Percentiles rank a stretch among this genome's conserved stretches.
Conservation (phyloP, 768 basidiomycete species). For the Pisolithus albus region DNA sequence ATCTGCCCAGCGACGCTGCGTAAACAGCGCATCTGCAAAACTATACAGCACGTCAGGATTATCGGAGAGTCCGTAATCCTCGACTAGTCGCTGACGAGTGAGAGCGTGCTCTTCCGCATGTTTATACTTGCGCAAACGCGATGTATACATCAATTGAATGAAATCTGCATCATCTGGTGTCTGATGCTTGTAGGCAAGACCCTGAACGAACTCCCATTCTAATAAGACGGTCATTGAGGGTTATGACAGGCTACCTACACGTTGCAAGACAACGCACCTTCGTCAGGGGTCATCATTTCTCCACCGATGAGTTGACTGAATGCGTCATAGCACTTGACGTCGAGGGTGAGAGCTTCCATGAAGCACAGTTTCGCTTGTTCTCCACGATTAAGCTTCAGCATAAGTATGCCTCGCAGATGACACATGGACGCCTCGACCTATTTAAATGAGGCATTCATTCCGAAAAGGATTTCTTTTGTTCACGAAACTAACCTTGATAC, state of each 20-base stretch:
- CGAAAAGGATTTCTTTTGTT: constrained; percentile 1
- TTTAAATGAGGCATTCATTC: constrained; percentile 1
- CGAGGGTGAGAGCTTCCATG: constrained; percentile 89
- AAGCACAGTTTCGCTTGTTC: constrained; percentile 92
- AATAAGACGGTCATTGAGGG: constrained; percentile 1
- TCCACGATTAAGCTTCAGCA: constrained; percentile 88
- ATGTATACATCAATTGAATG: constrained; percentile 86
- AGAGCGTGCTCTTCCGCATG: constrained; percentile 76
- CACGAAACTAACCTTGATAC: constrained; percentile 69
- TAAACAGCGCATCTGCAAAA: constrained; percentile 85
- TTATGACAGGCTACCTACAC: constrained; percentile 1
- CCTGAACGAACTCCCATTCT: constrained; percentile 97
- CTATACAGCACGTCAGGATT: constrained; percentile 91
- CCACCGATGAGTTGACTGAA: constrained; percentile 86
- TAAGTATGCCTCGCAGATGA: constrained; percentile 84
- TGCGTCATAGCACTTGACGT: constrained; percentile 96
- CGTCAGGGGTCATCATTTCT: constrained; percentile 93
- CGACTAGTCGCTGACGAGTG: constrained; percentile 70
- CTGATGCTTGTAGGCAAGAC: constrained; percentile 75
- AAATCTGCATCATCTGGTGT: constrained; percentile 86
- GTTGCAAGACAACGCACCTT: constrained; percentile 54
- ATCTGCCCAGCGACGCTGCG: constrained; percentile 88
- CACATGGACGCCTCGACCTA: constrained; percentile 98
- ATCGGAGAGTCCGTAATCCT: constrained; percentile 78
- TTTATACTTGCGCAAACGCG: constrained; percentile 85